phyloP scores from a whole-genome alignment of 257 asterid genomes.

The Salvia rosmarinus region DNA sequence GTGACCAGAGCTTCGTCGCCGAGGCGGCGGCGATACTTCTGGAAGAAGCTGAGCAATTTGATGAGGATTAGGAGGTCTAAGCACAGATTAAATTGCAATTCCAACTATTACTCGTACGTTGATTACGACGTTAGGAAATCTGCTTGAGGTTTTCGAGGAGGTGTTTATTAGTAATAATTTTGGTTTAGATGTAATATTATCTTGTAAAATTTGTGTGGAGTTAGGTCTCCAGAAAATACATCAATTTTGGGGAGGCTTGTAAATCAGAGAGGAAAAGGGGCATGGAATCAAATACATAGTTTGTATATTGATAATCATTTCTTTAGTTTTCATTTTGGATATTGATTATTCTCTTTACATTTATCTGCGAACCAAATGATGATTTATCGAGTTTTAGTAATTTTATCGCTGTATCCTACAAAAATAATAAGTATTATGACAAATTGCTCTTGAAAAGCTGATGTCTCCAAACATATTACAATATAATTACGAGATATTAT shows the following conservation, averaged over 20 bases:
- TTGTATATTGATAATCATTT: neutral
- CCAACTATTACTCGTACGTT: constrained; percentile 60
- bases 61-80: constrained; percentile 63
- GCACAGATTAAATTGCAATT: constrained; percentile 57
- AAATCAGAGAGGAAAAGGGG: constrained; percentile 9
- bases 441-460: too few species aligned
- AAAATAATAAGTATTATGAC: too few species aligned
- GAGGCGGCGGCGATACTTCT: constrained; percentile 64
- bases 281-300: neutral
- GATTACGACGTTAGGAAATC: constrained; percentile 44
- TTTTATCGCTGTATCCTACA: too few species aligned
- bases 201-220: constrained; percentile 34
- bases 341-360: neutral
- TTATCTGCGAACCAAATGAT: too few species aligned
- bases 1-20: constrained; percentile 51
- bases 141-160: constrained; percentile 32
- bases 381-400: too few species aligned
- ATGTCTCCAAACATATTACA: too few species aligned
- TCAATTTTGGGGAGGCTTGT: constrained; percentile 41
- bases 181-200: constrained; percentile 11
- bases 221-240: constrained; percentile 26
- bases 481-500: neutral
- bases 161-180: neutral
- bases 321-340: neutral
- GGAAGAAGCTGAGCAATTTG: constrained; percentile 62